These are phyloP conservation scores for Penicillium subrubescens DNA, from an alignment of 495 filamentous ascomycete genomes.

Conservation along the genomic window DNA sequence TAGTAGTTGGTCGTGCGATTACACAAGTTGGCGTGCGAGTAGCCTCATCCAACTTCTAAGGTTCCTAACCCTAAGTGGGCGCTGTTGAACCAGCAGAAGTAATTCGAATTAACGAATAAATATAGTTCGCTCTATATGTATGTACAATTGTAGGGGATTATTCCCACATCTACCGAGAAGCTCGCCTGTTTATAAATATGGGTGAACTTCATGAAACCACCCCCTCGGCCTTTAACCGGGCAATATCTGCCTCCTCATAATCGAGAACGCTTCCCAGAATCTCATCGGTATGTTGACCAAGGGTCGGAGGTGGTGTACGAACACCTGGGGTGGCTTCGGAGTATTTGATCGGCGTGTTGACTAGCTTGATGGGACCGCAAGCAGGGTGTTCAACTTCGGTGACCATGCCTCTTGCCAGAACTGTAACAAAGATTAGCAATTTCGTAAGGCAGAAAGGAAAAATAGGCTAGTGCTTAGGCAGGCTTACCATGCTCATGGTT, in stretches of 20 bases:
- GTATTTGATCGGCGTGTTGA: conserved; percentile 97
- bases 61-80: too few relatives aligned
- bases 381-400: conserved; percentile 77
- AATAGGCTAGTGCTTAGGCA: background rate
- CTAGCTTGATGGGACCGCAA: conserved; percentile 83
- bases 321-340: conserved; percentile 79
- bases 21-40: too few relatives aligned
- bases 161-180: conserved; percentile 5
- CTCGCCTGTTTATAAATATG: conserved; percentile 1
- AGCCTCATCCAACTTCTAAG: too few relatives aligned
- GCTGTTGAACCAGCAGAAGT: too few relatives aligned
- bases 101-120: too few relatives aligned
- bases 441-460: background rate
- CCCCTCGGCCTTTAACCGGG: conserved; percentile 63
- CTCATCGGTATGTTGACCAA: conserved; percentile 93
- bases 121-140: too few relatives aligned
- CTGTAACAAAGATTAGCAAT: conserved; percentile 38
- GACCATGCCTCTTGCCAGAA: conserved; percentile 84
- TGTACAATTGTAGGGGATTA: background rate
- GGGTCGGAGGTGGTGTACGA: conserved; percentile 75
- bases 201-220: conserved; percentile 52
- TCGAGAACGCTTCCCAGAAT: conserved; percentile 69
- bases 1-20: too few relatives aligned
- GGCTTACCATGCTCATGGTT: conserved; percentile 75
- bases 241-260: conserved; percentile 62